Evolutionary conservation across 2,329 filamentous ascomycete species (phyloP).

Genomic region (Geosmithia flava): DNA sequence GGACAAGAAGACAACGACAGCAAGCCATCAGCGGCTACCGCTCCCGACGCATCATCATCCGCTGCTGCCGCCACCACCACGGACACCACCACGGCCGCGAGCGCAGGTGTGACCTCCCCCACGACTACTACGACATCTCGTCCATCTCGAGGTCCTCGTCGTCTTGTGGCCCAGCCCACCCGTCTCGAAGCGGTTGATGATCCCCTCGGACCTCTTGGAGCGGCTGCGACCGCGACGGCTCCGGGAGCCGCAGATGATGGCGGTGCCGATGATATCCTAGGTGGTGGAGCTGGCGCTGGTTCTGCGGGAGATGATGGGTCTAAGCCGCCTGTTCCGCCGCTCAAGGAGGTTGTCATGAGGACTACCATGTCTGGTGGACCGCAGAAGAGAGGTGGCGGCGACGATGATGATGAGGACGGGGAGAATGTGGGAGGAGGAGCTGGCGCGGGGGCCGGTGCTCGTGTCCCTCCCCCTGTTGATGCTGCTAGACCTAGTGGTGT

Average conservation of each 20-base stretch:
- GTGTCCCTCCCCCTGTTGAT: slow-evolving; percentile 55
- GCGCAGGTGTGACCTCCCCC: slow-evolving; percentile 5
- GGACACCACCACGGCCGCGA: background rate
- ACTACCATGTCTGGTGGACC: slow-evolving; percentile 33
- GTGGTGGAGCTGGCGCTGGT: slow-evolving; percentile 5
- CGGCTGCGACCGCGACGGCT: slow-evolving; percentile 18
- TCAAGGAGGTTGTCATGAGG: slow-evolving; percentile 52
- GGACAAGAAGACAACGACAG: slow-evolving; percentile 11
- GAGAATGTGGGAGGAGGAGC: slow-evolving; percentile 66
- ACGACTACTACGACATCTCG: slow-evolving; percentile 17
- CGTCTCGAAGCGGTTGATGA: slow-evolving; percentile 68
- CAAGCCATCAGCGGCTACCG: background rate
- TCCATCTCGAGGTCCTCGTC: slow-evolving; percentile 39
- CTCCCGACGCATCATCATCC: slow-evolving; percentile 8
- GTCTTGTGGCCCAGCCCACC: slow-evolving; percentile 62
- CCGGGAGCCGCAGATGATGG: slow-evolving; percentile 21
- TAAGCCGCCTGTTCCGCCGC: slow-evolving; percentile 54
- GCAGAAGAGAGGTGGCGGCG: background rate
- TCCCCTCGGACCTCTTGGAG: slow-evolving; percentile 66
- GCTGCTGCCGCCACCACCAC: slow-evolving; percentile 12
- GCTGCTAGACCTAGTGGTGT: slow-evolving; percentile 39
- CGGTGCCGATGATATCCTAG: slow-evolving; percentile 13
- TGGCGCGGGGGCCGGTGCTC: slow-evolving; percentile 34
- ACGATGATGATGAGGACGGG: slow-evolving; percentile 34
- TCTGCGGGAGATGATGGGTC: slow-evolving; percentile 16